Percentiles rank a stretch among this genome's conserved stretches.
Evolutionary conservation across 192 early-diverging fungal species (phyloP).

Genomic region (Geranomyces michiganensis): DNA sequence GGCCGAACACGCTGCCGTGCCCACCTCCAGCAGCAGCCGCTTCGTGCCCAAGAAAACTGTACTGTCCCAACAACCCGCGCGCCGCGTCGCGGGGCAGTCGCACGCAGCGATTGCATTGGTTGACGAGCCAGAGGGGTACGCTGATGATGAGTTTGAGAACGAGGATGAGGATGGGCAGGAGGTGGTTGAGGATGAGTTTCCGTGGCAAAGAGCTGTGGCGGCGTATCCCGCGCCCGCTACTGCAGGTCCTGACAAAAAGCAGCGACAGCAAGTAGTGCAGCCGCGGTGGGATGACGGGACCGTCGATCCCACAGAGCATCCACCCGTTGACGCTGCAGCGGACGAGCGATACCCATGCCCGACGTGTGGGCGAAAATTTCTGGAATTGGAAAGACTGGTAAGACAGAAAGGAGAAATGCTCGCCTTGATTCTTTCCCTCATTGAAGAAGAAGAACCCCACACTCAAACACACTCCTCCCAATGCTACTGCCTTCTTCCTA

Average conservation of each 20-base stretch:
- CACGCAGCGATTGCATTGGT: neutral
- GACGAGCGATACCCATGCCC: conserved; percentile 39
- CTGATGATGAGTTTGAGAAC: neutral
- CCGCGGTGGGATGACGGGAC: conserved; percentile 19
- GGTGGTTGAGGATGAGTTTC: conserved; percentile 4
- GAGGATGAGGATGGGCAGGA: neutral
- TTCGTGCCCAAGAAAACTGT: conserved; percentile 16
- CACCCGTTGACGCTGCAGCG: neutral
- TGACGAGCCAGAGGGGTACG: too few relatives aligned
- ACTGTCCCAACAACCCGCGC: neutral
- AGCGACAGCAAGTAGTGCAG: neutral
- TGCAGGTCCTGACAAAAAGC: neutral
- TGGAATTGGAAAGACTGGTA: conserved; percentile 48
- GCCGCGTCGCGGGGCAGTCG: neutral
- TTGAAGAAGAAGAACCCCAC: neutral
- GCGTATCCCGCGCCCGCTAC: neutral
- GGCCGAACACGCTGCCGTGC: neutral
- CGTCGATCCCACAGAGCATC: neutral
- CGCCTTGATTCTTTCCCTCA: neutral
- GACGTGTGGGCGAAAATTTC: conserved; percentile 52
- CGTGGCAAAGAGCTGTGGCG: neutral
- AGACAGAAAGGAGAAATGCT: too few relatives aligned
- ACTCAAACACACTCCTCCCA: neutral
- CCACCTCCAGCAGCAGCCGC: conserved; percentile 8
- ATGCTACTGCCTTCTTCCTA: neutral